Evolutionary conservation across 2,329 filamentous ascomycete genomes (phyloP).

Genomic region (Fusarium pseudonygamai): DNA sequence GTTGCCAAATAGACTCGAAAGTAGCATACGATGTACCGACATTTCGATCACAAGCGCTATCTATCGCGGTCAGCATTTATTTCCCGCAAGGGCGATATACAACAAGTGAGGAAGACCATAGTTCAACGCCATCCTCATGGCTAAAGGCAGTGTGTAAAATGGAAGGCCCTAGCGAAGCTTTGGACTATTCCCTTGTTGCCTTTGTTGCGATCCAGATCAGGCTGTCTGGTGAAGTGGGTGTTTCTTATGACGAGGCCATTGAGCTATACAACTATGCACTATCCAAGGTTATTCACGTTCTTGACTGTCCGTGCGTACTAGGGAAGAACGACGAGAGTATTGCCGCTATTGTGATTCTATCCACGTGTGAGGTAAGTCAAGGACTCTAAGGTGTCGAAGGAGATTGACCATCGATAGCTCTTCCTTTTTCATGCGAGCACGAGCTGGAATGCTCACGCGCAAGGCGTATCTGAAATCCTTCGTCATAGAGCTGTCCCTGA

Average conservation of each 20-base stretch:
- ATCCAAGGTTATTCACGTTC: background rate
- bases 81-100: background rate
- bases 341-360: background rate
- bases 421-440: background rate
- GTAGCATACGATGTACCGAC: background rate
- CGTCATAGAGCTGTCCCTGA: background rate
- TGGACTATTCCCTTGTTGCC: slow-evolving; percentile 2
- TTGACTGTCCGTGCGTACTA: background rate
- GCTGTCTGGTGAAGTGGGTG: background rate
- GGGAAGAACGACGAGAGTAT: background rate
- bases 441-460: background rate
- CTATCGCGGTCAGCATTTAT: background rate
- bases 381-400: too few relatives aligned
- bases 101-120: rapidly evolving
- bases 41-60: background rate
- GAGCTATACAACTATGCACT: background rate
- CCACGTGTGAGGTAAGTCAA: background rate
- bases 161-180: background rate
- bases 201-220: slow-evolving; percentile 8
- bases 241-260: background rate
- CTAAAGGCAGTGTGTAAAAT: background rate
- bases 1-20: rapidly evolving
- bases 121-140: background rate
- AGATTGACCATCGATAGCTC: background rate
- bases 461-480: slow-evolving; percentile 11